Conservation (phyloP, 1,139 yeast species). For the Pichia sp. region DNA sequence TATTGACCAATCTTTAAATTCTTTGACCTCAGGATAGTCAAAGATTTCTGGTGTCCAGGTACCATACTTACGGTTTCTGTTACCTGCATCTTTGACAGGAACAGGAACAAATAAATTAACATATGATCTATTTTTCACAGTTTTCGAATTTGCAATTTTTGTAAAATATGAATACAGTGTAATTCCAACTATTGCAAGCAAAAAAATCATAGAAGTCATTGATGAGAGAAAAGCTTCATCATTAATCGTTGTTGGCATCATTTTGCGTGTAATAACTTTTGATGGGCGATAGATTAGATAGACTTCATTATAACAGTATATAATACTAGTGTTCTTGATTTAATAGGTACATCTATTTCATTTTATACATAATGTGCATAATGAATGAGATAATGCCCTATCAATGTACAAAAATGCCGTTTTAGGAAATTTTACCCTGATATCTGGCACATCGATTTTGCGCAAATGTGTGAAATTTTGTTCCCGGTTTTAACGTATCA, state of each 20-base stretch:
- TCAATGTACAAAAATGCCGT: constrained; percentile 11
- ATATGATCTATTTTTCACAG: neutral
- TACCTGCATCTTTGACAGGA: constrained; percentile 30
- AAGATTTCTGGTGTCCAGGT: constrained; percentile 49
- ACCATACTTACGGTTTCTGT: constrained; percentile 38
- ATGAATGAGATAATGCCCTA: neutral
- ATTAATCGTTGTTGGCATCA: neutral
- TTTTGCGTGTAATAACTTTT: no score
- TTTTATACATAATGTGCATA: neutral
- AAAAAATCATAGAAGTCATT: neutral
- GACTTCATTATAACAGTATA: no score
- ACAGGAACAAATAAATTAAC: constrained; percentile 23
- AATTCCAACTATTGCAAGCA: neutral
- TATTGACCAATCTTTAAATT: constrained; percentile 45
- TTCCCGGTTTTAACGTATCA: neutral
- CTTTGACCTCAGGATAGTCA: constrained; percentile 43
- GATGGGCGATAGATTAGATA: no score
- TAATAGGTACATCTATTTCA: neutral
- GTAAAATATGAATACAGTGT: neutral
- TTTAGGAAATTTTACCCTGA: constrained; percentile 8
- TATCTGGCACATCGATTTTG: neutral
- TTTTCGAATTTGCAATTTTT: neutral
- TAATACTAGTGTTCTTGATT: no score
- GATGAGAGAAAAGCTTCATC: neutral
- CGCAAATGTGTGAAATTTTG: neutral